phyloP scores from a whole-genome alignment of 306 rosid species.

The Mimosa bimucronata region DNA sequence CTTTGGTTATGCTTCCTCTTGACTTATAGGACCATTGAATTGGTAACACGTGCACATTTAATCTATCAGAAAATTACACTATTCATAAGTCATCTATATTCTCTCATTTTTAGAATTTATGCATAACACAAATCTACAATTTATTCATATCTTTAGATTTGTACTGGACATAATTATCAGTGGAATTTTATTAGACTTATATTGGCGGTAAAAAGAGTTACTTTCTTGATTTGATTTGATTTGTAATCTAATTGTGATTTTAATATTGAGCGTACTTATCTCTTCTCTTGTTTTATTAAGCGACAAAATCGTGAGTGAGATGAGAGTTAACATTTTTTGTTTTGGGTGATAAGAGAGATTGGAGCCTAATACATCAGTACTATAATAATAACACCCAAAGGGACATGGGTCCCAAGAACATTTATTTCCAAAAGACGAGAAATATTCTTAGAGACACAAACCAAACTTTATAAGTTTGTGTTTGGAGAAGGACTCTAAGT shows the following conservation, averaged over 20 bases:
- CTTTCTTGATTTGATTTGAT: background rate
- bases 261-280: background rate
- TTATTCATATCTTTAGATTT: background rate
- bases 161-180: background rate
- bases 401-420: background rate
- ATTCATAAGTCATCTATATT: background rate
- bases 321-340: background rate
- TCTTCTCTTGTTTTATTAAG: background rate
- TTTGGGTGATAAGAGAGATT: background rate
- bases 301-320: background rate
- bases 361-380: background rate
- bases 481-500: background rate
- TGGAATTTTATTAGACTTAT: background rate
- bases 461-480: background rate
- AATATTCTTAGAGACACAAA: background rate
- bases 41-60: constrained; percentile 39
- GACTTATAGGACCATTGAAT: constrained; percentile 29
- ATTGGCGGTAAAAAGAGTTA: background rate
- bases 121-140: background rate
- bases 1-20: constrained; percentile 29
- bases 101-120: background rate
- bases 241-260: background rate
- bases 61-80: background rate
- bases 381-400: background rate
- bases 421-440: background rate